These are phyloP conservation scores for Globisporangium ultimum DNA, from an alignment of 352 stramenopile genomes.

Conservation along the genomic window DNA sequence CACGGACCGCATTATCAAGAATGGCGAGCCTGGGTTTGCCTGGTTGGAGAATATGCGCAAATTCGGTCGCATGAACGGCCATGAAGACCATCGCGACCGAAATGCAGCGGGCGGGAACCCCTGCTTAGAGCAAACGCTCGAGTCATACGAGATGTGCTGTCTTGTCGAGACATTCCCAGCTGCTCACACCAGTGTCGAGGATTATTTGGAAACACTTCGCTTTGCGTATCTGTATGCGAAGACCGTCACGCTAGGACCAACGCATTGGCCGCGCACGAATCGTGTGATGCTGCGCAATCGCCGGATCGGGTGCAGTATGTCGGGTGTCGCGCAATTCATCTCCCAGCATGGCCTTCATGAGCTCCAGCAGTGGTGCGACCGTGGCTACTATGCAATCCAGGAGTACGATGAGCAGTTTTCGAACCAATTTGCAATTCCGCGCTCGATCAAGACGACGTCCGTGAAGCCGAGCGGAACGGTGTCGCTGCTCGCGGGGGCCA, in stretches of 20 bases:
- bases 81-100: slow-evolving; percentile 75
- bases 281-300: slow-evolving; percentile 91
- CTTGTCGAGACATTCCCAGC: slow-evolving; percentile 93
- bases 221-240: slow-evolving; percentile 92
- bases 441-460: slow-evolving; percentile 92
- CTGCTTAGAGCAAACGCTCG: slow-evolving; percentile 89
- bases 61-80: slow-evolving; percentile 88
- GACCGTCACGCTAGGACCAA: slow-evolving; percentile 91
- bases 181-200: slow-evolving; percentile 81
- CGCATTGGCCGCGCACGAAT: slow-evolving; percentile 91
- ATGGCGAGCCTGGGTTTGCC: slow-evolving; percentile 92
- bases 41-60: slow-evolving; percentile 93
- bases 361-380: slow-evolving; percentile 85
- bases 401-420: slow-evolving; percentile 65
- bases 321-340: slow-evolving; percentile 92
- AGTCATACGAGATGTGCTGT: slow-evolving; percentile 95
- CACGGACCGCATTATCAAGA: slow-evolving; percentile 78
- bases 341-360: slow-evolving; percentile 70
- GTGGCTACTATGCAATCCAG: slow-evolving; percentile 80
- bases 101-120: slow-evolving; percentile 88
- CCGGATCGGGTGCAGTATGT: slow-evolving; percentile 92
- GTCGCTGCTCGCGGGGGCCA: slow-evolving; percentile 89
- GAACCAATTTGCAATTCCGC: slow-evolving; percentile 70
- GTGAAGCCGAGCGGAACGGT: slow-evolving; percentile 91
- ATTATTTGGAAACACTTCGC: slow-evolving; percentile 87